Evolutionary conservation across 1,284 basidiomycete species (phyloP).

Genomic region (Apiotrichum domesticum): DNA sequence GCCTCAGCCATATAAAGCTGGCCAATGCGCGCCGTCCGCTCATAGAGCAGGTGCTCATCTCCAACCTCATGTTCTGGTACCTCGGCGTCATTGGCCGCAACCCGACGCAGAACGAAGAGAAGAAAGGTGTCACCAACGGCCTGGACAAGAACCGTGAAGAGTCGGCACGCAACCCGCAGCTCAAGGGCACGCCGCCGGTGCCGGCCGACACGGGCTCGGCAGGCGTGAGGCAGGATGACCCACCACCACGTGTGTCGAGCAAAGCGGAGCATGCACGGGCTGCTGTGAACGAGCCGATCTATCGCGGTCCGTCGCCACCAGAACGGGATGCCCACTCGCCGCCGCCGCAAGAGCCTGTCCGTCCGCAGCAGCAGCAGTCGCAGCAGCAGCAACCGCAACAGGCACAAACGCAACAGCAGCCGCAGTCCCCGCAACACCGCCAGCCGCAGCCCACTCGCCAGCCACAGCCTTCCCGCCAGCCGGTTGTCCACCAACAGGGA

Average conservation of each 20-base stretch:
- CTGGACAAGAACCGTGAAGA: conserved; percentile 39
- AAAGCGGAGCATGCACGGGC: too few species aligned
- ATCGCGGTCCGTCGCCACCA: conserved; percentile 5
- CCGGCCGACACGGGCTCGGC: conserved; percentile 35
- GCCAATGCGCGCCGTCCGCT: conserved; percentile 92
- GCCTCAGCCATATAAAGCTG: conserved; percentile 95
- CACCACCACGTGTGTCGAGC: conserved; percentile 4
- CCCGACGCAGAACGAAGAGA: conserved; percentile 35
- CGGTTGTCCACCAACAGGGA: conserved; percentile 16
- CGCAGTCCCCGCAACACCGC: background rate
- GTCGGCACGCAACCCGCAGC: conserved; percentile 37
- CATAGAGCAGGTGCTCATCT: conserved; percentile 97
- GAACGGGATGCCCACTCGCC: conserved; percentile 8
- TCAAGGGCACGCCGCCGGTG: conserved; percentile 40
- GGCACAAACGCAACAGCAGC: background rate
- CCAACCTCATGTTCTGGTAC: conserved; percentile 99
- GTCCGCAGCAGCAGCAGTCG: conserved; percentile 19
- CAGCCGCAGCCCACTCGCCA: conserved; percentile 7
- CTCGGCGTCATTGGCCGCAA: conserved; percentile 88
- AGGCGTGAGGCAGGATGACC: conserved; percentile 44
- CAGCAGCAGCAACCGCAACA: conserved; percentile 1
- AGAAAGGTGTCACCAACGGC: conserved; percentile 46
- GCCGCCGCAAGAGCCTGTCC: conserved; percentile 1
- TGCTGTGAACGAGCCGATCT: too few species aligned
- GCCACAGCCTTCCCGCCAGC: conserved; percentile 9